A percentile compares a stretch with the other conserved stretches of the same genome.
Evolutionary conservation across 179 eudicot genomes (phyloP).

Genomic region (Nepenthes alata): DNA sequence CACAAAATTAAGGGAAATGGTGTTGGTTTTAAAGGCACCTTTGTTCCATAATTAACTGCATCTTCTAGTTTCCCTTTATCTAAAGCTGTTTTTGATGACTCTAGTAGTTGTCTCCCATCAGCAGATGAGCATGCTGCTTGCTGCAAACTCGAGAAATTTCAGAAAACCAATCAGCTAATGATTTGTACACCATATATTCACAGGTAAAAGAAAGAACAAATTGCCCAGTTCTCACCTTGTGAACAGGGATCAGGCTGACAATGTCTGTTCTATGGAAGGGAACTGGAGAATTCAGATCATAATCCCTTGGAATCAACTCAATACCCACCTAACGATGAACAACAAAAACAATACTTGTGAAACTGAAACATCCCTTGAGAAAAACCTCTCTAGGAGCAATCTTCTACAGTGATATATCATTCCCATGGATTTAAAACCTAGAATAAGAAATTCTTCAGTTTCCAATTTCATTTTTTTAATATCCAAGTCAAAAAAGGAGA

Average conservation of each 20-base stretch:
- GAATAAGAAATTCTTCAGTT: no score
- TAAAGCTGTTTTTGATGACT: constrained; percentile 95
- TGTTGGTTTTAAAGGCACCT: constrained; percentile 35
- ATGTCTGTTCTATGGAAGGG: constrained; percentile 74
- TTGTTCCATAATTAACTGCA: constrained; percentile 96
- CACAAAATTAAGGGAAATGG: not conserved
- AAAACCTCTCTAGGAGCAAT: no score
- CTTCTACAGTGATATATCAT: no score
- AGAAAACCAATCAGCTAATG: constrained; percentile 1
- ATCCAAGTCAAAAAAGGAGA: no score
- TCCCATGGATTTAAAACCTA: no score
- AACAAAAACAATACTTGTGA: not conserved
- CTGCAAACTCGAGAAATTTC: constrained; percentile 28
- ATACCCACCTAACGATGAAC: constrained; percentile 65
- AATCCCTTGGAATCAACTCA: constrained; percentile 93
- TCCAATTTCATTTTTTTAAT: no score
- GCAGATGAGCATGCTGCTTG: constrained; percentile 99
- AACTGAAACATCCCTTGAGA: no score
- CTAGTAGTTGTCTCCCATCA: constrained; percentile 94
- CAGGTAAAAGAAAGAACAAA: not conserved
- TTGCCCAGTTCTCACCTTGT: constrained; percentile 56
- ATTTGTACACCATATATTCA: not conserved
- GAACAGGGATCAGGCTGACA: constrained; percentile 86
- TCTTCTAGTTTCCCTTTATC: constrained; percentile 99
- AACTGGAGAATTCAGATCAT: constrained; percentile 75